Evolutionary conservation across 1,284 basidiomycete species (phyloP).

Genomic region (Apiotrichum montevideense): DNA sequence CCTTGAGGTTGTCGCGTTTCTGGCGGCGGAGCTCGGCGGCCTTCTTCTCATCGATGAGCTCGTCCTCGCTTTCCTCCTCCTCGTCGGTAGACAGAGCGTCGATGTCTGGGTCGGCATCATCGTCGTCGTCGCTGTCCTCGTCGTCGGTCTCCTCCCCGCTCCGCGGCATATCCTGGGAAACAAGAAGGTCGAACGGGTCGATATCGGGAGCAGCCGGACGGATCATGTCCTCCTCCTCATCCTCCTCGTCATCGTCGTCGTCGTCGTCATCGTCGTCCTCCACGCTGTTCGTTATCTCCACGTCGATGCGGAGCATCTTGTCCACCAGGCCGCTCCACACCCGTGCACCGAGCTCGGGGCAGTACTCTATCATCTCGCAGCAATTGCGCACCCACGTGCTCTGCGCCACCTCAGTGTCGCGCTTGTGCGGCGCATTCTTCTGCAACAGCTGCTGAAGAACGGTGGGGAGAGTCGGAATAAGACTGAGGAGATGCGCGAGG

Average conservation of each 20-base stretch:
- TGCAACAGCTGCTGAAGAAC: constrained; percentile 78
- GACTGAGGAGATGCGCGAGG: constrained; percentile 72
- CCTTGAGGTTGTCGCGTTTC: constrained; percentile 61
- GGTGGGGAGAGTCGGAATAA: constrained; percentile 83
- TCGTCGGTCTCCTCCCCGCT: constrained; percentile 50
- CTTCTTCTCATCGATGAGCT: constrained; percentile 47
- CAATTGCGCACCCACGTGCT: constrained; percentile 90
- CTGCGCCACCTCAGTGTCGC: constrained; percentile 73
- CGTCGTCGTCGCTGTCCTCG: constrained; percentile 56
- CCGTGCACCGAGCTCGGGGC: constrained; percentile 77
- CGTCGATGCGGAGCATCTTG: constrained; percentile 89
- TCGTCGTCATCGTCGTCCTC: constrained; percentile 81
- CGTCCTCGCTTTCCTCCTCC: constrained; percentile 55
- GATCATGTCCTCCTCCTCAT: constrained; percentile 14
- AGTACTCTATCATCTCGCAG: constrained; percentile 77
- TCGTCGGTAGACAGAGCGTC: constrained; percentile 47
- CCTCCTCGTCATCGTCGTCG: constrained; percentile 50
- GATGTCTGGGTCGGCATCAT: constrained; percentile 48
- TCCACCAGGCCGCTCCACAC: constrained; percentile 82
- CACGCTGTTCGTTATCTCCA: constrained; percentile 92
- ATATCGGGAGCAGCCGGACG: constrained; percentile 54
- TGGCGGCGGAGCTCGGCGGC: constrained; percentile 53
- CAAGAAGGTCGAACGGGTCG: constrained; percentile 74
- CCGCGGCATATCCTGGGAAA: constrained; percentile 56
- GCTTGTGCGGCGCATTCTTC: constrained; percentile 85